These are phyloP conservation scores for Hypoxylon lenormandii DNA, from an alignment of 495 filamentous ascomycete species.

Conservation along the genomic window DNA sequence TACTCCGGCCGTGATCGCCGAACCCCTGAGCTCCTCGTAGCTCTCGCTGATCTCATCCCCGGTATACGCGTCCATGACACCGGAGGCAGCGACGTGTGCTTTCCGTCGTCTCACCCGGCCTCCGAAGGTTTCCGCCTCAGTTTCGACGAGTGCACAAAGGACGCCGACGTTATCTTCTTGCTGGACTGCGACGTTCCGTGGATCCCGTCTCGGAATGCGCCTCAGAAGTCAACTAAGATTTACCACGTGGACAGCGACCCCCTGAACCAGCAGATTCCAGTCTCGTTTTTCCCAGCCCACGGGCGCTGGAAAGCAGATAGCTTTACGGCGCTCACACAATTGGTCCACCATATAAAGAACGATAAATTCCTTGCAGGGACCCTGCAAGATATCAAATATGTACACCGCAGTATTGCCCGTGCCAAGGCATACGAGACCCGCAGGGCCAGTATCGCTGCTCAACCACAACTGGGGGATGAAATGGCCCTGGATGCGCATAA, in stretches of 20 bases:
- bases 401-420: conserved; percentile 24
- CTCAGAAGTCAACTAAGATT: conserved; percentile 67
- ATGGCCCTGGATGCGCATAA: conserved; percentile 38
- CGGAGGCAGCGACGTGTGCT: conserved; percentile 81
- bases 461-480: conserved; percentile 27
- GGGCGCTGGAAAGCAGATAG: conserved; percentile 55
- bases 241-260: conserved; percentile 78
- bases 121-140: conserved; percentile 75
- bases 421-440: conserved; percentile 24
- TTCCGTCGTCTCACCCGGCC: conserved; percentile 73
- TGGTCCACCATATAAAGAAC: conserved; percentile 44
- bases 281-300: conserved; percentile 59
- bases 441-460: conserved; percentile 35
- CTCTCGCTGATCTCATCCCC: conserved; percentile 70
- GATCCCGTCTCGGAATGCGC: conserved; percentile 69
- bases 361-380: conserved; percentile 3
- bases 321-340: conserved; percentile 53
- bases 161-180: conserved; percentile 78
- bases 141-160: conserved; percentile 71
- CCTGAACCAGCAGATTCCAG: conserved; percentile 76
- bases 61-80: conserved; percentile 78
- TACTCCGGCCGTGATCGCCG: conserved; percentile 73
- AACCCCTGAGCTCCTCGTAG: conserved; percentile 70
- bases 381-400: conserved; percentile 35
- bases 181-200: conserved; percentile 83